Percentiles rank a stretch among this genome's conserved stretches.
phyloP scores from a whole-genome alignment of 2,329 filamentous ascomycete species.

The Fusarium pilosicola region DNA sequence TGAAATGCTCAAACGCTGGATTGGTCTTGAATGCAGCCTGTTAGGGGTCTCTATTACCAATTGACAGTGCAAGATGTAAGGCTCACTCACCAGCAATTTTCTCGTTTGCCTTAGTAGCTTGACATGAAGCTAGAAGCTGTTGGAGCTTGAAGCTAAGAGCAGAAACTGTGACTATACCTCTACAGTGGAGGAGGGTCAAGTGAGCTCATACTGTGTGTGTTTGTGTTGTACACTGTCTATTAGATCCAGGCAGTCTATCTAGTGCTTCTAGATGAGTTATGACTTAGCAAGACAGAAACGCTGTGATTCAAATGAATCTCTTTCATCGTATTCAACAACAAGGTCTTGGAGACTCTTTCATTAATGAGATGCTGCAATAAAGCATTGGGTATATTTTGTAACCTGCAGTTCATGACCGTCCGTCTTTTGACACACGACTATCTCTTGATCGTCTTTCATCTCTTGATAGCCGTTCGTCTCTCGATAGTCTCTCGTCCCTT shows the following conservation, averaged over 20 bases:
- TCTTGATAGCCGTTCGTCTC: slow-evolving; percentile 31
- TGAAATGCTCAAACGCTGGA: background rate
- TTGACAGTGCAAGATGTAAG: background rate
- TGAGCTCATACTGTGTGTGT: slow-evolving; percentile 48
- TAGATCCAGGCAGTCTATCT: background rate
- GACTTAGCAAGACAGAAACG: background rate
- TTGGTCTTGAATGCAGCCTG: background rate
- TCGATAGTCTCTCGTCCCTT: slow-evolving; percentile 33
- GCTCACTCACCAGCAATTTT: slow-evolving; percentile 3
- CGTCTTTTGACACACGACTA: slow-evolving; percentile 33
- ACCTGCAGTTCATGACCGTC: slow-evolving; percentile 21
- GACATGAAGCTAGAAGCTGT: slow-evolving; percentile 13
- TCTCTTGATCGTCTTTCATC: slow-evolving; percentile 33
- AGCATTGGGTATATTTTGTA: slow-evolving; percentile 38
- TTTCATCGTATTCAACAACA: background rate
- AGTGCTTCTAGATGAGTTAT: too few species aligned
- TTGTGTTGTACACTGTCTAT: background rate
- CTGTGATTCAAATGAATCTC: background rate
- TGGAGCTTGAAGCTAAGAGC: slow-evolving; percentile 7
- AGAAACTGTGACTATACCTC: background rate
- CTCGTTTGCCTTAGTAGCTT: background rate
- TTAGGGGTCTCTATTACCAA: background rate
- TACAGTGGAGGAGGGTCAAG: slow-evolving; percentile 28
- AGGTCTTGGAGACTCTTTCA: too few species aligned
- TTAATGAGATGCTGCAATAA: slow-evolving; percentile 1